Evolutionary conservation across 108 stramenopile genomes (phyloP), one percentile per base, ranked within the genome.

Genomic region (Nitzschia inconspicua): DNA sequence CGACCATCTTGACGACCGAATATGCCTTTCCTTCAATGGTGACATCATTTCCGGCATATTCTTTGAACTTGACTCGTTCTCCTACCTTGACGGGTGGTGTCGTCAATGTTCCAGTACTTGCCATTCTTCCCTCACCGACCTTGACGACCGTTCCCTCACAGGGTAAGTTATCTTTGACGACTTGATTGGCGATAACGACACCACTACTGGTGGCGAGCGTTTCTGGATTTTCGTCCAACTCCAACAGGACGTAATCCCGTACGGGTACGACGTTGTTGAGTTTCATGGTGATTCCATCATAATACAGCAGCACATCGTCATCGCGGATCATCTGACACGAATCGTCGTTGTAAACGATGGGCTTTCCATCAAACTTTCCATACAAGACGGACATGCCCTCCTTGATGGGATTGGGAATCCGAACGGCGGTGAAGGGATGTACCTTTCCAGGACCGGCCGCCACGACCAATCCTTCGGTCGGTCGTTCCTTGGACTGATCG

Each of bases 41-140:
- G 14, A 98, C 85, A 59, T 93, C 94, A 53, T 89, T 92, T 53
- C 95, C 95, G 31, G 94, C 90, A 69, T 94, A 96, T 52, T 96
- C 95, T 63, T 82, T 84, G 65, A 98, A 98, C 72, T 96, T 95
- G 42, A 98, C 92, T 24, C 62, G 53, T 56, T 98, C 95, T 23
- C 97, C 97, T 3, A 77, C 74, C 55, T 80, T 57, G 20, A 90
- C 84, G 18, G 83, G 89, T 24, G 77, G 63, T 0, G 70, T 29
- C 19, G 84, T 78, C 30, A 93, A 73, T 57, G 91, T 62, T 9
- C 97, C 97, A 31, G 65, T 91, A 32, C 79, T 78, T 2, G 88
- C 82, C 79, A 94, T 89, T 35, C 95, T 59, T 11, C 97, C 97
- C 52, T 92, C 87, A 0, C 97, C 97, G 14, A 93, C 78, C 80